Base-by-base conservation (phyloP, 78 protist species). In the Tieghemostelium lacteum region DNA sequence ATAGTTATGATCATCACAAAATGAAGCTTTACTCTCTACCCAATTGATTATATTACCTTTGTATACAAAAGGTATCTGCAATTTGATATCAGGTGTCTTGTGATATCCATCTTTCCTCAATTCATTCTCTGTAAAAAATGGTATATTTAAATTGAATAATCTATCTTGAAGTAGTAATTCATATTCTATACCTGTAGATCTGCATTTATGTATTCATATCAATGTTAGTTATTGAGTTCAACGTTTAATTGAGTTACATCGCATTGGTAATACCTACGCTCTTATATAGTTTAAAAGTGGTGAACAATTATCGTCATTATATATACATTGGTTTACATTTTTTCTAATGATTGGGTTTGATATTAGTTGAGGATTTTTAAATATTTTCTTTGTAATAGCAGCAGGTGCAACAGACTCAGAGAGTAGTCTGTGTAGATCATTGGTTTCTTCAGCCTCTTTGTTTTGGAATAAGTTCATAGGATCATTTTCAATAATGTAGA, bases 21-120 rank as follows among this genome's bases (percentile, higher is more conserved):
- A 86, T 22, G 93, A 86, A 34, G 93, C 93, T 73, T 86, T 86
- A 57, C 87, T 75, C 34, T 86, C 93, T 16, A 86, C 73, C 93
- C 93, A 86, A 86, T 86, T 75, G 2, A 86, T 45, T 6, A 73
- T 49, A 50, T 58, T 42, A 14, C 75, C 85, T 45, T 73, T 55
- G 31, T 72, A 65, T 26, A 75, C 26, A 24, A 86, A 52, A 22
- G 93, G 93, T 14, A 73, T 12, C 2, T 86, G 64, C 34, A 86
- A 50, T 58, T 86, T 86, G 26, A 86, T 75, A 58, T 86, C 93
- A 17, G 93, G 93, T 40, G 93, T 86, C 42, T 86, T 86, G 4
- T 83, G 85, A 50, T 86, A 86, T 10, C 93, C 93, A 66, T 31
- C 52, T 31, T 70, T 69, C 45, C 93, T 57, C 14, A 86, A 50